Evolutionary conservation across 208 protist species (phyloP), one percentile per base, ranked within the genome.

Genomic region (Crithidia sp.): DNA sequence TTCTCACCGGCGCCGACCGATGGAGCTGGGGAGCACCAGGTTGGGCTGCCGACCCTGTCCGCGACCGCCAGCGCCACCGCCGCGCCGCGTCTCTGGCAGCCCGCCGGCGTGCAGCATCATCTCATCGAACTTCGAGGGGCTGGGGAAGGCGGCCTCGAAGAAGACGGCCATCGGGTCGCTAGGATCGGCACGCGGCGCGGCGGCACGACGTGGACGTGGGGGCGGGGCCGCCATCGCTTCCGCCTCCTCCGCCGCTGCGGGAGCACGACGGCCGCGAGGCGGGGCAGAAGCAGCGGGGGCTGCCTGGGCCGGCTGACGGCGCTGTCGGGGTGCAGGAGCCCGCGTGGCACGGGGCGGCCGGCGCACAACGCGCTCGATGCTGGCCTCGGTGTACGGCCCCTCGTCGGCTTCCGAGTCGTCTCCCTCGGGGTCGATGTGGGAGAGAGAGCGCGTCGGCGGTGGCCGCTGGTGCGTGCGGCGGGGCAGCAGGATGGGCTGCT

Each of bases 131-230:
- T 96, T 93, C 16, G 85, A 91, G 2, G 91, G 91, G 54, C 89
- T 94, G 6, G 89, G 88, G 64, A 96, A 96, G 50, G 83, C 87
- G 4, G 87, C 91, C 45, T 90, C 77, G 61, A 93, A 94, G 69
- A 96, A 94, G 39, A 96, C 86, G 12, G 87, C 85, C 91, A 96
- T 94, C 47, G 91, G 91, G 67, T 96, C 89, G 66, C 82, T 82
- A 4, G 77, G 66, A 68, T 83, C 76, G 39, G 58, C 73, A 45
- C 61, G 77, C 61, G 57, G 74, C 28, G 52, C 77, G 44, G 67
- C 54, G 5, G 68, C 41, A 43, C 68, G 68, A 45, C 64, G 76
- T 40, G 40, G 44, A 43, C 63, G 68, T 39, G 69, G 40, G 2
- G 67, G 60, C 9, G 61, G 59, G 1, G 39, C 54, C 5, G 47